phyloP scores from a whole-genome alignment of 768 basidiomycete genomes.

The Hemileccinum impolitum region DNA sequence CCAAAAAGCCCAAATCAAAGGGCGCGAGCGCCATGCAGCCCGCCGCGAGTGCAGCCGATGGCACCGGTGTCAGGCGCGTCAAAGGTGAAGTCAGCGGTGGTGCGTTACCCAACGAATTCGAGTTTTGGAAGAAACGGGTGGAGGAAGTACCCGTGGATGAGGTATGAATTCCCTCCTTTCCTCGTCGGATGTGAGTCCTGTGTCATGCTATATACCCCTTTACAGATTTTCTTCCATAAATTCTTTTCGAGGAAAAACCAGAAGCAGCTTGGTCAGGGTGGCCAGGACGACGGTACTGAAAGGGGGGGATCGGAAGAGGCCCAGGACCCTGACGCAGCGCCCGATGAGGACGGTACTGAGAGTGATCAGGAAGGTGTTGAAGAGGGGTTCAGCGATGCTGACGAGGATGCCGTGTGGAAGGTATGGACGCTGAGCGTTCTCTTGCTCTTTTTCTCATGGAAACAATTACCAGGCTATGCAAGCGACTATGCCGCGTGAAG shows the following conservation, averaged over 20 bases:
- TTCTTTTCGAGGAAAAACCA: slow-evolving; percentile 77
- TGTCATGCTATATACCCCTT: background rate
- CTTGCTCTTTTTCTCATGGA: background rate
- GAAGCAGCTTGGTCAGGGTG: slow-evolving; percentile 46
- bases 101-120: slow-evolving; percentile 66
- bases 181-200: background rate
- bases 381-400: slow-evolving; percentile 43
- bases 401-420: slow-evolving; percentile 87
- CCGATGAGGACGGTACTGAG: slow-evolving; percentile 15
- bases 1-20: slow-evolving; percentile 70
- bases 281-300: slow-evolving; percentile 29
- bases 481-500: slow-evolving; percentile 68
- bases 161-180: slow-evolving; percentile 37
- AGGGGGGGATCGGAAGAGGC: slow-evolving; percentile 19
- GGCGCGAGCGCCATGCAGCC: slow-evolving; percentile 95
- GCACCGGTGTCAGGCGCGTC: slow-evolving; percentile 65
- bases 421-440: slow-evolving; percentile 37
- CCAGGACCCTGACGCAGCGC: slow-evolving; percentile 21
- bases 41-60: slow-evolving; percentile 62
- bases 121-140: slow-evolving; percentile 65
- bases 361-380: slow-evolving; percentile 37
- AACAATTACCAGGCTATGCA: slow-evolving; percentile 69
- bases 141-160: slow-evolving; percentile 86
- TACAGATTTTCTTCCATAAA: slow-evolving; percentile 84
- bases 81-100: slow-evolving; percentile 52